Percentiles rank a stretch among this genome's conserved stretches.
These are phyloP conservation scores for Pichia sp. DNA, from an alignment of 1,139 yeast species.

Conservation along the genomic window DNA sequence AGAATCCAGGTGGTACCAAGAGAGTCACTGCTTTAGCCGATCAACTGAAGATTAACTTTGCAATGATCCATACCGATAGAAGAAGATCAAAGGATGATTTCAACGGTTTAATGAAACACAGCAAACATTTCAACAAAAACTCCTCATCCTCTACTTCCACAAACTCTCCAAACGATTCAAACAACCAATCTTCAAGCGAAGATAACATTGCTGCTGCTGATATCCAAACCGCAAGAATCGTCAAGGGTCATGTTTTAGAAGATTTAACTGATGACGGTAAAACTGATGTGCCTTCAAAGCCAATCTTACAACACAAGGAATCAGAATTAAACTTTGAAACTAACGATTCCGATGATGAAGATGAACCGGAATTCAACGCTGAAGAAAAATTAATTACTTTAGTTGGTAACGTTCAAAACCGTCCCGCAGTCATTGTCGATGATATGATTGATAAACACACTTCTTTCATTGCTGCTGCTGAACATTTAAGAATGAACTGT, in stretches of 20 bases:
- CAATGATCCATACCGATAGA: constrained; percentile 98
- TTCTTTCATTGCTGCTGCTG: constrained; percentile 95
- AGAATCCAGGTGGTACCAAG: constrained; percentile 98
- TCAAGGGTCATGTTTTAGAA: constrained; percentile 96
- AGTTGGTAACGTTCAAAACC: constrained; percentile 92
- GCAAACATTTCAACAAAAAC: neutral
- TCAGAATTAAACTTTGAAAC: constrained; percentile 54
- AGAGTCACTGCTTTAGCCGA: constrained; percentile 98
- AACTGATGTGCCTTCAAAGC: constrained; percentile 6
- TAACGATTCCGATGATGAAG: constrained; percentile 80
- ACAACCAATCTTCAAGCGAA: constrained; percentile 32
- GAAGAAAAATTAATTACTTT: constrained; percentile 89
- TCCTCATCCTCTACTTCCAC: no score
- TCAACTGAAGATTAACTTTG: constrained; percentile 90
- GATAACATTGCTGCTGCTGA: constrained; percentile 72
- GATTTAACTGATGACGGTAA: constrained; percentile 63
- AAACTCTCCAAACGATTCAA: no score
- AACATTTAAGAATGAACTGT: constrained; percentile 90
- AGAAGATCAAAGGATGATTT: constrained; percentile 82
- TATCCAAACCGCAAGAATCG: constrained; percentile 93
- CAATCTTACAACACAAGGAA: constrained; percentile 24
- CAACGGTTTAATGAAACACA: constrained; percentile 37
- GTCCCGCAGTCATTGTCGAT: constrained; percentile 91
- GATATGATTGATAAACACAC: constrained; percentile 97
- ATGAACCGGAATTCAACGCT: constrained; percentile 65